Conservation (phyloP, 257 asterid genomes). For the Solanum virginianum region DNA sequence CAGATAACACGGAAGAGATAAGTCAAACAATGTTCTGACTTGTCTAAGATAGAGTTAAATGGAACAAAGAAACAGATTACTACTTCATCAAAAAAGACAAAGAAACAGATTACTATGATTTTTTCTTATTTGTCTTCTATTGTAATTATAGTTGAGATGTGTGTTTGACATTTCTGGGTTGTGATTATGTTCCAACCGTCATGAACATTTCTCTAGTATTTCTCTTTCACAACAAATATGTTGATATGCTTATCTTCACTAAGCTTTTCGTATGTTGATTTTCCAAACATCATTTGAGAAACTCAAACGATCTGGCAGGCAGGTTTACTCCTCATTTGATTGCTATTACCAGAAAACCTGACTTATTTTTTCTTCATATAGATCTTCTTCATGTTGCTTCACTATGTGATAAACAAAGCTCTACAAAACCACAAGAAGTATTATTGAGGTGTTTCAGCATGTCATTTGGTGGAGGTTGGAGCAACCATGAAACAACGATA, state of each 20-base stretch:
- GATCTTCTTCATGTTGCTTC: conserved; percentile 47
- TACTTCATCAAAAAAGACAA: no score
- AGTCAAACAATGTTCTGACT: background rate
- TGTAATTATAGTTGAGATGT: background rate
- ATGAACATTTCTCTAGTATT: background rate
- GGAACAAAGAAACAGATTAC: background rate
- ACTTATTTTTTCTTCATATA: conserved; percentile 7
- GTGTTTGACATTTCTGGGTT: background rate
- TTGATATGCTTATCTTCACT: background rate
- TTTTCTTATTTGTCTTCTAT: background rate
- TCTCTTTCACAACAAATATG: background rate
- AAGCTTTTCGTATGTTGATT: background rate
- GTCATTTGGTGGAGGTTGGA: conserved; percentile 42
- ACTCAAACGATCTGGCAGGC: background rate
- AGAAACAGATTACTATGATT: background rate
- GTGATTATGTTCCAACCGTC: background rate
- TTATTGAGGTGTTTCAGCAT: conserved; percentile 39
- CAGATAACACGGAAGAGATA: background rate
- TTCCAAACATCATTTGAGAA: background rate
- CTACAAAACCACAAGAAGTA: conserved; percentile 28
- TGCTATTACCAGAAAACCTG: background rate
- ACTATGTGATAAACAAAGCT: conserved; percentile 18
- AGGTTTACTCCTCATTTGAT: background rate
- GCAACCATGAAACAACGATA: conserved; percentile 19
- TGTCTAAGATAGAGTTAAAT: background rate